A percentile compares a stretch with the other conserved stretches of the same genome.
These are phyloP conservation scores for Neostapfia colusana DNA, from an alignment of 176 grass and related monocot species.

Conservation along the genomic window DNA sequence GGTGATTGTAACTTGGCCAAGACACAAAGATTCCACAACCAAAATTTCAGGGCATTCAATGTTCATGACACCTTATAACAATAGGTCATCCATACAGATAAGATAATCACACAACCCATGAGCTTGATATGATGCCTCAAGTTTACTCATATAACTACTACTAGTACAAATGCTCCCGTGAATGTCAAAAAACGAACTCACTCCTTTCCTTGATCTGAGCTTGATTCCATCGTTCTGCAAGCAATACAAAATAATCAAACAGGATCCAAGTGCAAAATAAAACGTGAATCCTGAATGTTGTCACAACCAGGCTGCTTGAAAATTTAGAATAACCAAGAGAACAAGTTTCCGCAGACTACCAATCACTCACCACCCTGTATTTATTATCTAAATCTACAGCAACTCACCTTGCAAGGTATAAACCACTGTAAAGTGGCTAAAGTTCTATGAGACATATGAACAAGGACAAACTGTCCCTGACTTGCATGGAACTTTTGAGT, in stretches of 20 bases:
- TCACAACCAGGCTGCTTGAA: not conserved
- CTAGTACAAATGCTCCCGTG: conserved; percentile 36
- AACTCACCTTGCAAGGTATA: not conserved
- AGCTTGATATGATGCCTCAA: not conserved
- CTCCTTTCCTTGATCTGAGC: not conserved
- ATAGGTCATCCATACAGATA: not conserved
- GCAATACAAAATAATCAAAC: conserved; percentile 1
- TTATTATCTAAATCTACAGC: not conserved
- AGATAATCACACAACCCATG: not conserved
- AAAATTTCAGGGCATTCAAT: conserved; percentile 6
- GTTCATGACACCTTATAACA: conserved; percentile 2
- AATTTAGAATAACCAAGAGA: not conserved
- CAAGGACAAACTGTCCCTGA: not conserved
- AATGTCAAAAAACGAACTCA: conserved; percentile 1
- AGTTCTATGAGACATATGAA: not conserved
- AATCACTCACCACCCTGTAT: not conserved
- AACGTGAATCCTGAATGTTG: not conserved
- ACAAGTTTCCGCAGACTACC: not conserved
- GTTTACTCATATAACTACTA: conserved; percentile 21
- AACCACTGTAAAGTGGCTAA: not conserved
- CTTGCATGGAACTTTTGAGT: too few relatives aligned
- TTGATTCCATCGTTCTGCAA: conserved; percentile 25
- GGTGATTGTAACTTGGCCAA: not conserved
- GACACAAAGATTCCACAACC: not conserved
- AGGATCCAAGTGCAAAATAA: not conserved